A percentile compares a stretch with the other conserved stretches of the same genome.
Evolutionary conservation across 179 eudicot genomes (phyloP).

Genomic region (Camellia oleifera): DNA sequence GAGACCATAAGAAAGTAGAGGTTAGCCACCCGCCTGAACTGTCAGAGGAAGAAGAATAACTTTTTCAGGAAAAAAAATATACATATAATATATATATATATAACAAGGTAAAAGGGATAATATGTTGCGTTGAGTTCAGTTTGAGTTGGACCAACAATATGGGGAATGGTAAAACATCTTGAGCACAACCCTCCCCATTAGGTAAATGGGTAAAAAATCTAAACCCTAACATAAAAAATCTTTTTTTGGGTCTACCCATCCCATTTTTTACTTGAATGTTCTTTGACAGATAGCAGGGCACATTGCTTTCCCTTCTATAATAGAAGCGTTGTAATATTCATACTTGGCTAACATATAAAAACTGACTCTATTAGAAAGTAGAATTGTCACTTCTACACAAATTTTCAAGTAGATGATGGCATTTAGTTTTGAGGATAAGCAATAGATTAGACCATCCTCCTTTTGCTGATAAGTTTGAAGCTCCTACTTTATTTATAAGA

Average conservation of each 20-base stretch:
- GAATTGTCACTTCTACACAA: too few species aligned
- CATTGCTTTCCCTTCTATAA: too few species aligned
- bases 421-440: too few species aligned
- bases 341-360: too few species aligned
- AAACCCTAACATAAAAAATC: neutral
- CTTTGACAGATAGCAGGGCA: too few species aligned
- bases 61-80: conserved; percentile 14
- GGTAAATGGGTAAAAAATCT: neutral
- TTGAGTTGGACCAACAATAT: conserved; percentile 3
- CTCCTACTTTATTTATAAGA: too few species aligned
- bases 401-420: too few species aligned
- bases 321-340: too few species aligned
- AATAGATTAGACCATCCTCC: too few species aligned
- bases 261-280: neutral
- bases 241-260: neutral
- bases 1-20: conserved; percentile 92
- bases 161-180: neutral
- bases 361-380: too few species aligned
- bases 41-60: conserved; percentile 41
- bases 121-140: neutral
- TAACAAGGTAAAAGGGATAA: neutral
- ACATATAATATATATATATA: neutral
- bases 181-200: neutral
- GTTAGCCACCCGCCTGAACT: conserved; percentile 99
- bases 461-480: too few species aligned